Conservation (phyloP, 2,329 filamentous ascomycete genomes). For the Leptographium galeiforme region DNA sequence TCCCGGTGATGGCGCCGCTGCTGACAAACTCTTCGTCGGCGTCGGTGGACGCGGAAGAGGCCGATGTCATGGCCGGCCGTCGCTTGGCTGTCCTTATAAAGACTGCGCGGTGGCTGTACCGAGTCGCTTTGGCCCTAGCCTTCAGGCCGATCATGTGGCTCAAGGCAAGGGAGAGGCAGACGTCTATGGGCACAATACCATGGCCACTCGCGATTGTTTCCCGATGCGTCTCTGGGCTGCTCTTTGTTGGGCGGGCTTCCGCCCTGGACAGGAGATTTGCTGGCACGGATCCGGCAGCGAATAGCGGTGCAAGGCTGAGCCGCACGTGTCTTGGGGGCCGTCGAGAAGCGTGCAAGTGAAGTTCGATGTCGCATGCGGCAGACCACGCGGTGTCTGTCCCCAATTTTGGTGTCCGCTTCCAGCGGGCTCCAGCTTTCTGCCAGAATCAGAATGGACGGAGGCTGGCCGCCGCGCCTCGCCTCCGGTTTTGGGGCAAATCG, state of each 20-base stretch:
- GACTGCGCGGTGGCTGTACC: constrained; percentile 11
- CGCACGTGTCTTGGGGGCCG: too few species aligned
- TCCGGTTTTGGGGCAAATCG: too few species aligned
- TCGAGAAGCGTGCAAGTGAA: background rate
- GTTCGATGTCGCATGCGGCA: background rate
- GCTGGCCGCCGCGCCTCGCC: too few species aligned
- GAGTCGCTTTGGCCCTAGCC: constrained; percentile 4
- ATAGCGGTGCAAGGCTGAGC: background rate
- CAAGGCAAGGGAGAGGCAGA: background rate
- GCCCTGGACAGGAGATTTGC: background rate
- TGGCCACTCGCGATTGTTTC: constrained; percentile 9
- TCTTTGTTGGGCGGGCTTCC: too few species aligned
- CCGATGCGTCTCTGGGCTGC: background rate
- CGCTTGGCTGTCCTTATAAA: constrained; percentile 12
- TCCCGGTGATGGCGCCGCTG: background rate
- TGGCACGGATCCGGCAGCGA: background rate
- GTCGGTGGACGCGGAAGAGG: background rate
- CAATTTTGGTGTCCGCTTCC: too few species aligned
- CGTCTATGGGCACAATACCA: constrained; percentile 8
- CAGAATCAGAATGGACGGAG: too few species aligned
- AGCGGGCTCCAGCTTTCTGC: too few species aligned
- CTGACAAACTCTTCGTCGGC: constrained; percentile 16
- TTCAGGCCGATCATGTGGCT: constrained; percentile 8
- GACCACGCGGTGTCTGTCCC: too few species aligned
- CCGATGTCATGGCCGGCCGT: constrained; percentile 5